Conservation (phyloP, 768 basidiomycete species). For the Psilocybe cyanescens region DNA sequence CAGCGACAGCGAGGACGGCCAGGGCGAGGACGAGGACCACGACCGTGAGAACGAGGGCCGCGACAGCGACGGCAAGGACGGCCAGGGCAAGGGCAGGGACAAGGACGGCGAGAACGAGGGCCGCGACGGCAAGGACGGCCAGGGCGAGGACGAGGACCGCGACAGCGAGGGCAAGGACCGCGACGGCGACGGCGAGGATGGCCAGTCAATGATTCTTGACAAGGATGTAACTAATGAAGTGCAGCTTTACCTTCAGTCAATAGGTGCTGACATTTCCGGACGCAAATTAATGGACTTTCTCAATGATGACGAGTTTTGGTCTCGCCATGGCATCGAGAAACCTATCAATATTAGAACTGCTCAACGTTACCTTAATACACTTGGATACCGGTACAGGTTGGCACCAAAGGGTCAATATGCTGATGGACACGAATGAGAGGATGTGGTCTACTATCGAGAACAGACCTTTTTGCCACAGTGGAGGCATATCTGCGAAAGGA, state of each 20-base stretch:
- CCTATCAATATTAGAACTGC: slow-evolving; percentile 28
- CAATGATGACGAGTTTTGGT: not conserved
- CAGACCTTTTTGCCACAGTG: slow-evolving; percentile 26
- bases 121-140: no score
- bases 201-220: slow-evolving; percentile 28
- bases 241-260: slow-evolving; percentile 20
- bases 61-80: no score
- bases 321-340: slow-evolving; percentile 1
- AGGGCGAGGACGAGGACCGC: no score
- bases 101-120: no score
- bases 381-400: slow-evolving; percentile 19
- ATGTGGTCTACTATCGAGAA: slow-evolving; percentile 36
- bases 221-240: slow-evolving; percentile 30
- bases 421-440: slow-evolving; percentile 23
- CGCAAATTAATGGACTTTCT: slow-evolving; percentile 26
- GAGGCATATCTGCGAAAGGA: not conserved
- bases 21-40: no score
- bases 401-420: slow-evolving; percentile 25
- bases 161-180: no score
- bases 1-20: no score
- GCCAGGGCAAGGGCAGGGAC: no score
- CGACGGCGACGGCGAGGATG: no score
- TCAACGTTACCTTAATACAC: slow-evolving; percentile 17
- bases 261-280: slow-evolving; percentile 27
- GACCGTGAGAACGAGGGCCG: no score